These are phyloP conservation scores for Macaranga tanarius DNA, from an alignment of 441 rosid genomes.

Conservation along the genomic window DNA sequence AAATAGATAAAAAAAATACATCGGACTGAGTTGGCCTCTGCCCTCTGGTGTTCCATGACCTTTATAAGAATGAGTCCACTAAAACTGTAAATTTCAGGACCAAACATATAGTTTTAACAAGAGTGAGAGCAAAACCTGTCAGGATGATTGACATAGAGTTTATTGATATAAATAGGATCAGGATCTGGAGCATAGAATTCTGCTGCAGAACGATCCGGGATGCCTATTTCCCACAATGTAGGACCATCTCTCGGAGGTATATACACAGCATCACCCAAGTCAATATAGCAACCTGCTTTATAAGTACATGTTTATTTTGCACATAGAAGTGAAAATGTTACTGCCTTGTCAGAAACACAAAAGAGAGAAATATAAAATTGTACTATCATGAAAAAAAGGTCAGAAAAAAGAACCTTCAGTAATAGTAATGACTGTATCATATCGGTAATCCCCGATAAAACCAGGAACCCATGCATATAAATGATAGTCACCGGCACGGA, in stretches of 20 bases:
- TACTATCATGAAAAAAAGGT: neutral
- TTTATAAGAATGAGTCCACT: neutral
- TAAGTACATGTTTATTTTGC: neutral
- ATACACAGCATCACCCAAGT: conserved; percentile 53
- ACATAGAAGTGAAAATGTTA: neutral
- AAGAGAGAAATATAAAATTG: neutral
- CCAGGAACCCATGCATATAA: conserved; percentile 64
- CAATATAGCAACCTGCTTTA: conserved; percentile 50
- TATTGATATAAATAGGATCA: conserved; percentile 59
- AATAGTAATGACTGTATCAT: conserved; percentile 36
- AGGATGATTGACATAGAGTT: conserved; percentile 65
- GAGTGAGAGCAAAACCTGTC: conserved; percentile 46
- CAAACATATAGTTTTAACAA: neutral
- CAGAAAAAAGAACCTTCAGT: conserved; percentile 37
- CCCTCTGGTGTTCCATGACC: neutral
- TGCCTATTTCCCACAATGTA: conserved; percentile 87
- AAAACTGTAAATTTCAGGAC: neutral
- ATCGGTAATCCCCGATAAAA: conserved; percentile 56
- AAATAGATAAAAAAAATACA: neutral
- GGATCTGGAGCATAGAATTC: conserved; percentile 82
- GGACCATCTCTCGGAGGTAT: conserved; percentile 83
- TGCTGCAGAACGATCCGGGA: conserved; percentile 79
- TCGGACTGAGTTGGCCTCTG: neutral
- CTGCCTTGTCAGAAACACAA: neutral
- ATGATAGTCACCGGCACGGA: conserved; percentile 44